These are phyloP conservation scores for Penicillium macrosclerotiorum DNA, from an alignment of 495 filamentous ascomycete genomes.

Conservation along the genomic window DNA sequence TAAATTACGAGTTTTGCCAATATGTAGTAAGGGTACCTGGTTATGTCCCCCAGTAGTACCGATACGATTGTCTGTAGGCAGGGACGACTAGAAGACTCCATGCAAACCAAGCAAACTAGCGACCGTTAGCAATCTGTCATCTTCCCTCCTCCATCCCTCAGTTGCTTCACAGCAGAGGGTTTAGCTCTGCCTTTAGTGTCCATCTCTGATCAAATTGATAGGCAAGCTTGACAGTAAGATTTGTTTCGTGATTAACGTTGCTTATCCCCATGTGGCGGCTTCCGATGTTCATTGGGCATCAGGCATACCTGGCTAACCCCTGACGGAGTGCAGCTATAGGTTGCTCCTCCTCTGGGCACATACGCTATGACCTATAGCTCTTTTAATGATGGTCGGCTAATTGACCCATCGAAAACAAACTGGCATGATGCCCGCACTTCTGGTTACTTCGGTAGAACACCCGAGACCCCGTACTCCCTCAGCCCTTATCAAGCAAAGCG, in stretches of 20 bases:
- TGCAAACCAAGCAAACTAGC: conserved; percentile 17
- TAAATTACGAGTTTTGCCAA: conserved; percentile 11
- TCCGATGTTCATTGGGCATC: conserved; percentile 17
- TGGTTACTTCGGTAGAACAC: conserved; percentile 8
- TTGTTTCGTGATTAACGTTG: conserved; percentile 14
- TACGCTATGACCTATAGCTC: conserved; percentile 13
- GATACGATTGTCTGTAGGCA: neutral
- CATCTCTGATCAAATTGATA: conserved; percentile 14
- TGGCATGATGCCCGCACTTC: conserved; percentile 8
- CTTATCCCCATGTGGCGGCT: conserved; percentile 16
- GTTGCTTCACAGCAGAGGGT: conserved; percentile 16
- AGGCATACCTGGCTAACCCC: conserved; percentile 15
- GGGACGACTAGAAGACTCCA: conserved; percentile 13
- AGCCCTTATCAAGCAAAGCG: conserved; percentile 2
- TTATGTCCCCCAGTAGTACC: conserved; percentile 8
- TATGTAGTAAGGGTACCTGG: conserved; percentile 10
- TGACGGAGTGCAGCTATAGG: conserved; percentile 9
- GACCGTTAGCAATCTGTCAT: conserved; percentile 13
- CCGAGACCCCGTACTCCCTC: neutral
- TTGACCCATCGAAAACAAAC: conserved; percentile 8
- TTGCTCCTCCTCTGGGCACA: conserved; percentile 8
- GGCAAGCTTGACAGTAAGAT: conserved; percentile 16
- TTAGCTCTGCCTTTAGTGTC: conserved; percentile 6
- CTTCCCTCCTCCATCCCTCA: conserved; percentile 9
- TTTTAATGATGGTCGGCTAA: conserved; percentile 11